Percentiles rank a stretch among this genome's conserved stretches.
Conservation (phyloP, 495 filamentous ascomycete genomes). For the Aspergillus cavernicola region DNA sequence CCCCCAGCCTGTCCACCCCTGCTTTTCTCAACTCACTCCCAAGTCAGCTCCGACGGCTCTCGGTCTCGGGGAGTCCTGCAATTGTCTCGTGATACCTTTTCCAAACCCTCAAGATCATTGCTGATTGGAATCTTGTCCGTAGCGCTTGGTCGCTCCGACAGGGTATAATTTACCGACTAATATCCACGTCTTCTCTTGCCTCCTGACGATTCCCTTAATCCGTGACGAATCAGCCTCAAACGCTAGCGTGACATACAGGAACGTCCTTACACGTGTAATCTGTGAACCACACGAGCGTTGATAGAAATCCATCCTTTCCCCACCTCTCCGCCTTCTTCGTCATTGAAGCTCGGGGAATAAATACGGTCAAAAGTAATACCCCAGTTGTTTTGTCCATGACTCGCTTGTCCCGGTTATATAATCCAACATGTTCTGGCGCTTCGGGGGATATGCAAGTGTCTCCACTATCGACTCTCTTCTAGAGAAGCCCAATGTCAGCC, state of each 20-base stretch:
- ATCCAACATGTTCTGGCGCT: slow-evolving; percentile 94
- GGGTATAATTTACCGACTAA: slow-evolving; percentile 13
- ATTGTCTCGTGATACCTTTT: slow-evolving; percentile 1
- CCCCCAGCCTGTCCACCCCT: background rate
- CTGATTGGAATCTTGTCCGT: slow-evolving; percentile 21
- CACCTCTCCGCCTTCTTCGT: slow-evolving; percentile 23
- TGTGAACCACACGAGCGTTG: slow-evolving; percentile 11
- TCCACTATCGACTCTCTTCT: slow-evolving; percentile 94
- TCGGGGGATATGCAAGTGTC: slow-evolving; percentile 96
- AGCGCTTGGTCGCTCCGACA: slow-evolving; percentile 37
- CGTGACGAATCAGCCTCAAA: slow-evolving; percentile 8
- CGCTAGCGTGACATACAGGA: slow-evolving; percentile 7
- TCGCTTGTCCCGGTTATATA: slow-evolving; percentile 38
- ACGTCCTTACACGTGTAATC: slow-evolving; percentile 10
- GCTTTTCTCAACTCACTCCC: background rate
- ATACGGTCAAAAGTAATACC: slow-evolving; percentile 19
- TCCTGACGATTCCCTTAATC: slow-evolving; percentile 1
- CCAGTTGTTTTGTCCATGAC: slow-evolving; percentile 36
- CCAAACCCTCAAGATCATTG: slow-evolving; percentile 6
- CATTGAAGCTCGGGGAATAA: slow-evolving; percentile 24
- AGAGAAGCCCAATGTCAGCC: slow-evolving; percentile 87
- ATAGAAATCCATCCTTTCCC: slow-evolving; percentile 6
- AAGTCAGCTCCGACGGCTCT: background rate
- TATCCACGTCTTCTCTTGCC: background rate
- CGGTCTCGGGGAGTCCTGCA: background rate